Conservation (phyloP, 805 yeast species). For the Clavispora carvajalis region DNA sequence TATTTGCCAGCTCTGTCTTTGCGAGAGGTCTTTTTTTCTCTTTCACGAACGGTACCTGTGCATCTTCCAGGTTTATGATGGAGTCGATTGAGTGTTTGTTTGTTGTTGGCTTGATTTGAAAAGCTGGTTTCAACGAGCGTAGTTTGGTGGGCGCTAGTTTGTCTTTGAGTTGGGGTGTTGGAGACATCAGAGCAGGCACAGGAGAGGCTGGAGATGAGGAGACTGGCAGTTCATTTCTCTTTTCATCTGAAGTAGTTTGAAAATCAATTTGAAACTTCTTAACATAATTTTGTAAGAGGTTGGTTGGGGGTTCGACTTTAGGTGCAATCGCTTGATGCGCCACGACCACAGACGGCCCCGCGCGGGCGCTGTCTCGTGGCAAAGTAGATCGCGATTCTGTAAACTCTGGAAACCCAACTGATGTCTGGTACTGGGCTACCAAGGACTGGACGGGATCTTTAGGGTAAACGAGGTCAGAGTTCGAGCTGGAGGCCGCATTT, state of each 20-base stretch:
- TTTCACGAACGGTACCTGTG: background rate
- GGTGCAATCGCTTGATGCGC: background rate
- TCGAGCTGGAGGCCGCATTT: background rate
- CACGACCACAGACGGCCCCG: no score
- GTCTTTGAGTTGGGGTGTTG: background rate
- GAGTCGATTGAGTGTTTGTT: constrained; percentile 37
- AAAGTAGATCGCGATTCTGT: background rate
- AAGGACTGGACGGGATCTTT: background rate
- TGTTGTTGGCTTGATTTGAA: background rate
- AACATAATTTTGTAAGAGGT: background rate
- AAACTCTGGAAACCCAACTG: constrained; percentile 14
- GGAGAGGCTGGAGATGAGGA: no score
- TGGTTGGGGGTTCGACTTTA: background rate
- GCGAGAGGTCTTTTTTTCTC: constrained; percentile 11
- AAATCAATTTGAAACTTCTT: constrained; percentile 29
- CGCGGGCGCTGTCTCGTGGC: no score
- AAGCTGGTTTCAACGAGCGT: background rate
- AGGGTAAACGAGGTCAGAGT: background rate
- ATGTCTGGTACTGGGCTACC: constrained; percentile 30
- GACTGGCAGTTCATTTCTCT: no score
- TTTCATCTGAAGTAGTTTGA: constrained; percentile 6
- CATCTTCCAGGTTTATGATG: constrained; percentile 33
- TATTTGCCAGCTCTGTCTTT: constrained; percentile 9
- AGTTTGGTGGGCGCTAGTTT: background rate
- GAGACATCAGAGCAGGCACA: background rate